These are phyloP conservation scores for Delonix regia DNA, from an alignment of 306 rosid species.

Conservation along the genomic window DNA sequence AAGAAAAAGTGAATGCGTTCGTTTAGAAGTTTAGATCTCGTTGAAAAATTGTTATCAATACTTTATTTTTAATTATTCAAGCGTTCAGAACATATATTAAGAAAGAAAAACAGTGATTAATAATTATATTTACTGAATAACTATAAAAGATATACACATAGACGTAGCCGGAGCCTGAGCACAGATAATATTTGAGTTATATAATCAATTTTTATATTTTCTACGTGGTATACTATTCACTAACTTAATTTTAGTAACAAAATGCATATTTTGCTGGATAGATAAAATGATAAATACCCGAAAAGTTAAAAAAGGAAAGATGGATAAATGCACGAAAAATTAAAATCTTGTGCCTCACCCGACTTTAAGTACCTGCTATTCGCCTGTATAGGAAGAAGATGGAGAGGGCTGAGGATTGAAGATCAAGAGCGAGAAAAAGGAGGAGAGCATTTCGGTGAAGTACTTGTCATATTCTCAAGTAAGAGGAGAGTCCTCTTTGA, in stretches of 20 bases:
- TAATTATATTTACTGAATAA: neutral
- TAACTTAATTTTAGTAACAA: too few relatives aligned
- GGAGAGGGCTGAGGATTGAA: neutral
- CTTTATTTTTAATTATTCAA: neutral
- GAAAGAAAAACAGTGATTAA: neutral
- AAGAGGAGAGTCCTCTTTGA: neutral
- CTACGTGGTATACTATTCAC: too few relatives aligned
- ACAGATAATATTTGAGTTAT: neutral
- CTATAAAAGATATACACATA: neutral
- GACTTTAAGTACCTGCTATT: neutral
- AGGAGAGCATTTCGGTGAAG: neutral
- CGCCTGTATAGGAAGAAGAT: neutral
- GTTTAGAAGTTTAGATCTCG: neutral
- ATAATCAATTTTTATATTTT: neutral
- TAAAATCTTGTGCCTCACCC: neutral
- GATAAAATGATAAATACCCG: neutral
- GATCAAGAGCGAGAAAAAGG: slow-evolving; percentile 6
- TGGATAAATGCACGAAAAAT: neutral
- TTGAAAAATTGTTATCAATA: neutral
- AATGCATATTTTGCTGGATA: neutral
- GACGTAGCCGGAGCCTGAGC: neutral
- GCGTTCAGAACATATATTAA: neutral
- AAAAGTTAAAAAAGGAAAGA: neutral
- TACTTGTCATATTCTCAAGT: neutral
- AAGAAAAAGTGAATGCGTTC: neutral